Percentiles rank a stretch among this genome's conserved stretches.
Conservation (phyloP, 805 yeast species). For the Wickerhamiella parazyma region DNA sequence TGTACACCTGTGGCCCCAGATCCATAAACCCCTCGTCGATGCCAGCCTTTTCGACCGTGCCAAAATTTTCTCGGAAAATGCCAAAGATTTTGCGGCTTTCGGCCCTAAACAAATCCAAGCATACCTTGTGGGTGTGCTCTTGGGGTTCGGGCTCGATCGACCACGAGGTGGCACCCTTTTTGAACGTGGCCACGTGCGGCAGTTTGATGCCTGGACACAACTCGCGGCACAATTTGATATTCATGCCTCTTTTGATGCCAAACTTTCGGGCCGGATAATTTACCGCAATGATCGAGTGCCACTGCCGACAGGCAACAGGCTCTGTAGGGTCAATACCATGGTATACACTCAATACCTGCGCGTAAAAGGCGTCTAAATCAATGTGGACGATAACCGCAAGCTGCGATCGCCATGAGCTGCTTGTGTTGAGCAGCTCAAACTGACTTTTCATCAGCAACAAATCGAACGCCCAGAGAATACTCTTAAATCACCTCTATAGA, state of each 20-base stretch:
- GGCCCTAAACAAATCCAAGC: constrained; percentile 80
- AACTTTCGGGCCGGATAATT: constrained; percentile 64
- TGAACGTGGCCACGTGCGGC: constrained; percentile 90
- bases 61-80: constrained; percentile 48
- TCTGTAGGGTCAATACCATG: constrained; percentile 48
- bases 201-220: constrained; percentile 66
- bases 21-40: constrained; percentile 89
- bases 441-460: constrained; percentile 1
- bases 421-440: constrained; percentile 4
- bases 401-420: constrained; percentile 38
- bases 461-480: too few relatives aligned
- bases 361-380: constrained; percentile 90
- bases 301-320: constrained; percentile 90
- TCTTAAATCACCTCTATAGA: too few relatives aligned
- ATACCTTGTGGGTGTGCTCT: constrained; percentile 54
- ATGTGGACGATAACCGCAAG: constrained; percentile 70
- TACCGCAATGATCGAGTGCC: constrained; percentile 83
- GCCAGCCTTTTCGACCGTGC: constrained; percentile 78
- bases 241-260: constrained; percentile 72
- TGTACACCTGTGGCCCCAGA: constrained; percentile 51
- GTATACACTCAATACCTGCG: constrained; percentile 80
- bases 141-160: constrained; percentile 43
- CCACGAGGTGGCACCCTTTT: constrained; percentile 78
- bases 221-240: constrained; percentile 47
- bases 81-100: constrained; percentile 69